A percentile compares a stretch with the other conserved stretches of the same genome.
phyloP scores from a whole-genome alignment of 176 grass and related monocot genomes.

The Urochloa ruziziensis region DNA sequence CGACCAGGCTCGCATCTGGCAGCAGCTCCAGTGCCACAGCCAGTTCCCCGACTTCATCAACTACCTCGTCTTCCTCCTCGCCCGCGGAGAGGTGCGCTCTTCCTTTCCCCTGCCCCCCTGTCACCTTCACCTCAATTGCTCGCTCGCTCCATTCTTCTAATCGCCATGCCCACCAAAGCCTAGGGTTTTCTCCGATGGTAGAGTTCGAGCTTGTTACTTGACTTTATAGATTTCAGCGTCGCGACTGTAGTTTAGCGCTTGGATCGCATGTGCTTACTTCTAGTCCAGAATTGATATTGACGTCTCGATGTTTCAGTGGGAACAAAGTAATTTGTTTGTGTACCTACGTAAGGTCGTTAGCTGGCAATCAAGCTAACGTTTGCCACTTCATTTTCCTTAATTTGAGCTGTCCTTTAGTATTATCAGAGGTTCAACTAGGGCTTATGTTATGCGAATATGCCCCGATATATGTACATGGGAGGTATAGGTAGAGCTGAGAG shows the following conservation, averaged over 20 bases:
- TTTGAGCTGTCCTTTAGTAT: neutral
- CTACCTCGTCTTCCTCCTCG: conserved; percentile 86
- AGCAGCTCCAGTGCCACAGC: conserved; percentile 87
- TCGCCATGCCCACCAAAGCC: neutral
- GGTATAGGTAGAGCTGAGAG: neutral
- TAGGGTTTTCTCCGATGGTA: conserved; percentile 31
- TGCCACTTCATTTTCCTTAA: neutral
- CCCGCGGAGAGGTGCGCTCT: conserved; percentile 59
- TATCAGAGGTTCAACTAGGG: neutral
- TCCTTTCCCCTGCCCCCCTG: neutral
- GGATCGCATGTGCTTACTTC: neutral
- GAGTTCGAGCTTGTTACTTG: neutral
- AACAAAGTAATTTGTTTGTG: neutral
- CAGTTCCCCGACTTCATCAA: conserved; percentile 99
- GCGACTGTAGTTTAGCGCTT: neutral
- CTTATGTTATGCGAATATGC: neutral
- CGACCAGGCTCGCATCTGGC: conserved; percentile 89
- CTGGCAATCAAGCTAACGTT: neutral
- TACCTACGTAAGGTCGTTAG: neutral
- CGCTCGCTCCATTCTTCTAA: neutral
- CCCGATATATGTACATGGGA: neutral
- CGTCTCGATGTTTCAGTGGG: neutral
- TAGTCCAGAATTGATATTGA: neutral
- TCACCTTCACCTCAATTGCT: no score
- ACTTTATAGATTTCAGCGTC: neutral